phyloP scores from a whole-genome alignment of 2,329 filamentous ascomycete genomes.

The Phyllosticta ampelicida region DNA sequence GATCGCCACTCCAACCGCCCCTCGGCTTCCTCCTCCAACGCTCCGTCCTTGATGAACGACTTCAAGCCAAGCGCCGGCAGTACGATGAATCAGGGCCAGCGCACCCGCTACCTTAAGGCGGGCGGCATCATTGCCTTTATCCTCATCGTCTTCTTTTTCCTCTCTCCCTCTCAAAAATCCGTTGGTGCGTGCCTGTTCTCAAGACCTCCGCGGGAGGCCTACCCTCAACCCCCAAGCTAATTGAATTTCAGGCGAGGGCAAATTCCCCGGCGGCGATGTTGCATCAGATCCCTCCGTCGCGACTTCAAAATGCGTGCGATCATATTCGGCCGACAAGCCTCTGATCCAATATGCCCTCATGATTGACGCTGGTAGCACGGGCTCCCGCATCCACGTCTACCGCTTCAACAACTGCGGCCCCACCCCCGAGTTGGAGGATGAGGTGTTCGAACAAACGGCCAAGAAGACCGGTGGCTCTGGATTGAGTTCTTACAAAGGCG shows the following conservation, averaged over 20 bases:
- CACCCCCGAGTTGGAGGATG: conserved; percentile 86
- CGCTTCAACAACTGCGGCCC: conserved; percentile 97
- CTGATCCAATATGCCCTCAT: conserved; percentile 96
- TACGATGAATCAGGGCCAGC: conserved; percentile 50
- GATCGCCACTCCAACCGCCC: conserved; percentile 28
- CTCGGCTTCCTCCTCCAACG: conserved; percentile 21
- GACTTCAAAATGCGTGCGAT: conserved; percentile 68
- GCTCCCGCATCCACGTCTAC: conserved; percentile 96
- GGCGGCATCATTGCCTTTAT: conserved; percentile 49
- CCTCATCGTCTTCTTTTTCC: conserved; percentile 46
- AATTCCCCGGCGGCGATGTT: conserved; percentile 29
- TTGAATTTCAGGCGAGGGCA: neutral
- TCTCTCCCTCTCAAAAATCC: conserved; percentile 32
- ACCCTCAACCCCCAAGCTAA: neutral
- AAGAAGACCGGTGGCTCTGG: conserved; percentile 69
- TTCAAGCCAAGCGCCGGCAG: conserved; percentile 30
- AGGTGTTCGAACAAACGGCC: conserved; percentile 88
- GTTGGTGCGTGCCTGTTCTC: conserved; percentile 1
- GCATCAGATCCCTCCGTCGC: conserved; percentile 49
- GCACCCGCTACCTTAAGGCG: conserved; percentile 50
- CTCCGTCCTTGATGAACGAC: conserved; percentile 31
- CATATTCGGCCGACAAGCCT: conserved; percentile 78
- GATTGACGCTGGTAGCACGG: conserved; percentile 97
- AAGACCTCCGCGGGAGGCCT: neutral
- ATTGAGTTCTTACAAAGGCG: conserved; percentile 75